Conservation (phyloP, 2,329 filamentous ascomycete genomes). For the Claviceps paspali region DNA sequence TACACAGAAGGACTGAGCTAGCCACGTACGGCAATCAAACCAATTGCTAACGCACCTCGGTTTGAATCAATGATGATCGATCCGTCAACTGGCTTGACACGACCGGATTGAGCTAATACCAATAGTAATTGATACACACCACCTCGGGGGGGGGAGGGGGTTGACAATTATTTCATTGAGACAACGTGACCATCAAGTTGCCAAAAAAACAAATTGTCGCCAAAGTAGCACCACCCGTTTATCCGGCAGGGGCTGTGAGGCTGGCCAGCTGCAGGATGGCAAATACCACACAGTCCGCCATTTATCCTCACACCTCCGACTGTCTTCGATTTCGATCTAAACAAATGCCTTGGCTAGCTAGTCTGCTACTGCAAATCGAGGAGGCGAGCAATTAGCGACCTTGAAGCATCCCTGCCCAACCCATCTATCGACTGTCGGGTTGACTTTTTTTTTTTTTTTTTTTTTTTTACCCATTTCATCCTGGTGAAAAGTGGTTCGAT, state of each 20-base stretch:
- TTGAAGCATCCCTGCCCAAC: neutral
- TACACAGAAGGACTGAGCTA: no score
- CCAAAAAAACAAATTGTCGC: neutral
- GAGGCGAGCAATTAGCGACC: neutral
- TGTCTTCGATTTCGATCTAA: neutral
- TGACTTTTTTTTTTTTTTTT: no score
- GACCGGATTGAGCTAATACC: neutral
- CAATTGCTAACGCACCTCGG: neutral
- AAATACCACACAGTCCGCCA: neutral
- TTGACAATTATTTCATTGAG: neutral
- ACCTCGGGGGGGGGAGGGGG: neutral
- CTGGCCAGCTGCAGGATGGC: neutral
- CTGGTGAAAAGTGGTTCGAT: neutral
- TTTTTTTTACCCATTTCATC: no score
- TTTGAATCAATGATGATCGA: neutral
- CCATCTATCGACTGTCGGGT: neutral
- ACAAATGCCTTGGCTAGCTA: neutral
- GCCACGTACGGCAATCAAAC: neutral
- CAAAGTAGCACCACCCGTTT: conserved; percentile 1
- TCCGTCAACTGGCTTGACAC: neutral
- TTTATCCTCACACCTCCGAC: neutral
- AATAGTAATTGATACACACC: no score
- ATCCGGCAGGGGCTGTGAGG: neutral
- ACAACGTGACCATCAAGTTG: neutral
- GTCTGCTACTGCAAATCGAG: neutral